Conservation (phyloP, 2,329 filamentous ascomycete genomes). For the Colletotrichum liaoningense region DNA sequence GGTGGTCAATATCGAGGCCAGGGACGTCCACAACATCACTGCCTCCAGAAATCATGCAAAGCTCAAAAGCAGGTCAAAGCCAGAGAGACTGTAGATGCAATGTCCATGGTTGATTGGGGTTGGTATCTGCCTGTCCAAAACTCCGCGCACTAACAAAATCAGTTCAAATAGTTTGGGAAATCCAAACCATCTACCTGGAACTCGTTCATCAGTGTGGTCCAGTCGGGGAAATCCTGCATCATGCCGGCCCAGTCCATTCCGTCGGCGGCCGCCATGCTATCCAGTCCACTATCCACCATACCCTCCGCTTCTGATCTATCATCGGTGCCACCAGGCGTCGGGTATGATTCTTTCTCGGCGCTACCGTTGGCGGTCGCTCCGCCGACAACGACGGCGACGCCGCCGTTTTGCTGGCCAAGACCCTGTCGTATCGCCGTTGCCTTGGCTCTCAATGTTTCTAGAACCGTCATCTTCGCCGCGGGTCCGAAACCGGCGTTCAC, state of each 20-base stretch:
- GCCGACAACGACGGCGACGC: neutral
- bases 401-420: neutral
- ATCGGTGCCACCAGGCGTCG: neutral
- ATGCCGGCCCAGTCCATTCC: slow-evolving; percentile 18
- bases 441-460: slow-evolving; percentile 45
- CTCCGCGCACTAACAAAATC: neutral
- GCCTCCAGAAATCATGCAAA: neutral
- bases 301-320: neutral
- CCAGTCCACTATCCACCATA: neutral
- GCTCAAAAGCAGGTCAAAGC: too few relatives aligned
- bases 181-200: slow-evolving; percentile 42
- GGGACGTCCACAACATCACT: too few relatives aligned
- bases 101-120: neutral
- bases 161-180: slow-evolving; percentile 35
- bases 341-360: slow-evolving; percentile 9
- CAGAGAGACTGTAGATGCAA: too few relatives aligned
- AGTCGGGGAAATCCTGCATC: slow-evolving; percentile 40
- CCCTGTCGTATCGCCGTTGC: slow-evolving; percentile 40
- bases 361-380: neutral
- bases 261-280: neutral
- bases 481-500: slow-evolving; percentile 35
- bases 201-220: slow-evolving; percentile 44
- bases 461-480: slow-evolving; percentile 44
- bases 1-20: too few relatives aligned
- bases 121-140: neutral